phyloP scores from a whole-genome alignment of 768 basidiomycete genomes.

The Leccinum olivaceopallidum region DNA sequence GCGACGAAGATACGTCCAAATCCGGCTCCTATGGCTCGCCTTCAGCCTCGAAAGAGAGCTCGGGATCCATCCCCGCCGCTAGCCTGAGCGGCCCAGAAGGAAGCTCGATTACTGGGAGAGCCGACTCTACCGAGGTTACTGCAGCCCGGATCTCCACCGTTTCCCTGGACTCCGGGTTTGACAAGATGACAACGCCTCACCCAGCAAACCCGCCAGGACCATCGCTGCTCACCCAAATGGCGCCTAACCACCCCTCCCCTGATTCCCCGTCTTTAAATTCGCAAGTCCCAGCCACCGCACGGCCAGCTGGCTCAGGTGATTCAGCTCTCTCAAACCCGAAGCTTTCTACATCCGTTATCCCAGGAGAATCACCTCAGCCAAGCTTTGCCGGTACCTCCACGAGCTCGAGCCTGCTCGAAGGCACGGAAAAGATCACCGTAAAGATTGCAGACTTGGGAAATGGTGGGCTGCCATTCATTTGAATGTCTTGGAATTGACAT shows the following conservation, averaged over 20 bases:
- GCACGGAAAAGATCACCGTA: conserved; percentile 81
- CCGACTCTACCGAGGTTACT: conserved; percentile 43
- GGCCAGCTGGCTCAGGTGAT: conserved; percentile 25
- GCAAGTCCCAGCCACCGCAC: conserved; percentile 24
- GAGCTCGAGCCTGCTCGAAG: conserved; percentile 36
- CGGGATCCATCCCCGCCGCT: conserved; percentile 19
- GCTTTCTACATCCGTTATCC: conserved; percentile 28
- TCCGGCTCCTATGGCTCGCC: conserved; percentile 33
- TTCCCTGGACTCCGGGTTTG: conserved; percentile 40
- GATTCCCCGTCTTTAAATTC: conserved; percentile 29
- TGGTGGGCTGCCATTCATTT: conserved; percentile 28
- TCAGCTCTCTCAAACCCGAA: conserved; percentile 20
- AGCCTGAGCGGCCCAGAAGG: conserved; percentile 14
- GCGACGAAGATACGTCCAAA: conserved; percentile 41
- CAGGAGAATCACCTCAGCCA: conserved; percentile 29
- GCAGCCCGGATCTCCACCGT: conserved; percentile 54
- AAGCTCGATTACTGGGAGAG: conserved; percentile 22
- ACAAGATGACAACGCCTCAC: conserved; percentile 39
- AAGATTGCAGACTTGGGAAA: conserved; percentile 99
- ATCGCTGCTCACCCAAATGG: conserved; percentile 74
- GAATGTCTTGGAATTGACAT: neutral
- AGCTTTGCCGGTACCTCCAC: conserved; percentile 28
- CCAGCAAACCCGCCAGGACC: conserved; percentile 53
- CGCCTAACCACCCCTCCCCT: conserved; percentile 36
- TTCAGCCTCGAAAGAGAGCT: conserved; percentile 24